These are phyloP conservation scores for Botrytis cinerea DNA, from an alignment of 2,329 filamentous ascomycete genomes.

Conservation along the genomic window DNA sequence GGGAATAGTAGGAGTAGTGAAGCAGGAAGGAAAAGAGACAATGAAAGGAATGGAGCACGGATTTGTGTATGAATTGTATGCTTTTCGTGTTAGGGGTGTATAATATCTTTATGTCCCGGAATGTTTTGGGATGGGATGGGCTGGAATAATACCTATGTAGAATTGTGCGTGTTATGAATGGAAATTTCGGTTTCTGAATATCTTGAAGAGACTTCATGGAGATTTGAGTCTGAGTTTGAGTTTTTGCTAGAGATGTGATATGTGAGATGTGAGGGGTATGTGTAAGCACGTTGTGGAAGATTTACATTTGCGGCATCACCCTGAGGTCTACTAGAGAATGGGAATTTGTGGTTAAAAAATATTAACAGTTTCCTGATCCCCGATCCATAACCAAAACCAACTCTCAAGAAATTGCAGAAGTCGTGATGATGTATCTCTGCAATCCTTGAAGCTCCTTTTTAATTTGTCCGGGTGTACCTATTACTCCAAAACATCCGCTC, in stretches of 20 bases:
- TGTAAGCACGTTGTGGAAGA: neutral
- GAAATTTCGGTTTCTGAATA: neutral
- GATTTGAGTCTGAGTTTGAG: neutral
- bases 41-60: neutral
- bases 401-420: neutral
- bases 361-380: neutral
- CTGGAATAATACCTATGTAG: slow-evolving; percentile 2
- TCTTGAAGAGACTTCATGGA: neutral
- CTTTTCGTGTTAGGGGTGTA: slow-evolving; percentile 12
- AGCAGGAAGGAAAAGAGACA: neutral
- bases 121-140: neutral
- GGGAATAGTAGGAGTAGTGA: neutral
- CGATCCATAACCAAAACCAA: neutral
- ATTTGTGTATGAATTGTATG: slow-evolving; percentile 13
- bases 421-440: neutral
- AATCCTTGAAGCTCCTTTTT: neutral
- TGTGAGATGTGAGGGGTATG: too few relatives aligned
- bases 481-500: neutral
- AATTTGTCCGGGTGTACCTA: neutral
- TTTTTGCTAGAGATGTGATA: too few relatives aligned
- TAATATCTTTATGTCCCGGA: neutral
- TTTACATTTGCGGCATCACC: neutral
- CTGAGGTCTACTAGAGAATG: neutral
- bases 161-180: slow-evolving; percentile 3
- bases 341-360: neutral